Percentiles rank a stretch among this genome's conserved stretches.
These are phyloP conservation scores for Backusella morwellensis DNA, from an alignment of 192 early-diverging fungal species.

Conservation along the genomic window DNA sequence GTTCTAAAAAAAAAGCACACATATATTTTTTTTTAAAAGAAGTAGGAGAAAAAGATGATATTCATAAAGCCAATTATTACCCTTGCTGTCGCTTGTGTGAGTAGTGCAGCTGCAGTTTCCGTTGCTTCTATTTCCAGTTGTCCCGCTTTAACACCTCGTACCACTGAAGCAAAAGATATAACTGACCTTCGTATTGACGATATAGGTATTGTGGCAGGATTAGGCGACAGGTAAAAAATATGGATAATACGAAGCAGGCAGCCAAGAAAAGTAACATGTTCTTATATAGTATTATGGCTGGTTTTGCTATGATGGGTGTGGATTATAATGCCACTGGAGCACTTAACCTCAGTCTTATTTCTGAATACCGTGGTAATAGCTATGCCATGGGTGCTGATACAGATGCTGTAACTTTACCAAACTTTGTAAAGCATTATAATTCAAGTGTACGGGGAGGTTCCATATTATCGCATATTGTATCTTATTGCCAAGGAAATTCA, in stretches of 20 bases:
- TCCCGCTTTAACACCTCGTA: constrained; percentile 41
- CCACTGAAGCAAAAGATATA: constrained; percentile 31
- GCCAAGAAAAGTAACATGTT: too few relatives aligned
- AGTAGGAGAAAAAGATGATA: not conserved
- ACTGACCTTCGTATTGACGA: constrained; percentile 56
- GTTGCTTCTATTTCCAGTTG: constrained; percentile 28
- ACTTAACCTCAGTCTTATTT: constrained; percentile 28
- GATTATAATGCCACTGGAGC: constrained; percentile 16
- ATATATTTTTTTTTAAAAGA: not conserved
- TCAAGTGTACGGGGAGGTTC: constrained; percentile 37
- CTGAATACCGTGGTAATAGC: constrained; percentile 50
- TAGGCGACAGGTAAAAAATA: constrained; percentile 43
- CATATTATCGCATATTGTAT: constrained; percentile 40
- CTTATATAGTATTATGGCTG: constrained; percentile 49
- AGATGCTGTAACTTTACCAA: constrained; percentile 43
- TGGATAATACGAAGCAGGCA: not conserved
- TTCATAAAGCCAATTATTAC: not conserved
- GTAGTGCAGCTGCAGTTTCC: not conserved
- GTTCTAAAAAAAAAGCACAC: not conserved
- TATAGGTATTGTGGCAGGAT: constrained; percentile 49
- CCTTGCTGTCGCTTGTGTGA: not conserved
- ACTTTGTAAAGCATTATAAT: constrained; percentile 43
- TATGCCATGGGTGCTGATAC: constrained; percentile 53
- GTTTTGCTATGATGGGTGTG: constrained; percentile 44
- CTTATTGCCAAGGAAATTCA: not conserved